Base-by-base conservation (phyloP, 1,284 basidiomycete species). In the Pseudozyma pruni region DNA sequence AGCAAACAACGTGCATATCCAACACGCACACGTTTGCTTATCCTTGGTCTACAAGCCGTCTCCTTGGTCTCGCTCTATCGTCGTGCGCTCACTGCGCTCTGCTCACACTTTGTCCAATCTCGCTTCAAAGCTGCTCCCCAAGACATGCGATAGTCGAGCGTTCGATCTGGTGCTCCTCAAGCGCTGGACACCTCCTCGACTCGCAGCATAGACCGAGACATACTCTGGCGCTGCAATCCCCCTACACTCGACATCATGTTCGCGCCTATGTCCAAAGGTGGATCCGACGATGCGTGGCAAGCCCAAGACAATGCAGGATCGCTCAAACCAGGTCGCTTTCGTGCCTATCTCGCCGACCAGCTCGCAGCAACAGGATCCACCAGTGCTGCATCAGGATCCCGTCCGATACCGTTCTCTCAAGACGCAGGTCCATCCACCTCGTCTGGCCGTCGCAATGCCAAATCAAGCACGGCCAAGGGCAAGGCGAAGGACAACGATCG, bases 251-350 rank as follows among this genome's bases (percentile, higher is more conserved):
- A 4, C 53, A 58, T 19, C 55, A 72, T 72, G 69, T 72, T 72
- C 17, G 63, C 69, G 20, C 69, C 69, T 22, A 72, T 72, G 69
- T 68, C 63, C 47, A 68, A 62, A 41, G 69, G 69, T 20, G 59
- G 63, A 6, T 61, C 62, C 8, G 68, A 71, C 38, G 69, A 72
- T 49, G 69, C 59, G 3, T 72, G 69, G 69, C 58, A 72, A 41
- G 69, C 58, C 8, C 62, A 72, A 23, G 69, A 72, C 37, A 59
- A 72, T 8, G 63, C 69, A 32, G 69, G 63, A 19, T 72, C 69
- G 32, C 69, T 72, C 41, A 72, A 72, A 29, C 69, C 69, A 17
- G 69, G 69, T 14, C 62, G 69, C 4, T 72, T 68, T 22, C 62
- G 69, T 3, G 69, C 69, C 20, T 72, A 72, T 33, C 59, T 74